Evolutionary conservation across 2,329 filamentous ascomycete species (phyloP).

Genomic region (Sporothrix brunneoviolacea): DNA sequence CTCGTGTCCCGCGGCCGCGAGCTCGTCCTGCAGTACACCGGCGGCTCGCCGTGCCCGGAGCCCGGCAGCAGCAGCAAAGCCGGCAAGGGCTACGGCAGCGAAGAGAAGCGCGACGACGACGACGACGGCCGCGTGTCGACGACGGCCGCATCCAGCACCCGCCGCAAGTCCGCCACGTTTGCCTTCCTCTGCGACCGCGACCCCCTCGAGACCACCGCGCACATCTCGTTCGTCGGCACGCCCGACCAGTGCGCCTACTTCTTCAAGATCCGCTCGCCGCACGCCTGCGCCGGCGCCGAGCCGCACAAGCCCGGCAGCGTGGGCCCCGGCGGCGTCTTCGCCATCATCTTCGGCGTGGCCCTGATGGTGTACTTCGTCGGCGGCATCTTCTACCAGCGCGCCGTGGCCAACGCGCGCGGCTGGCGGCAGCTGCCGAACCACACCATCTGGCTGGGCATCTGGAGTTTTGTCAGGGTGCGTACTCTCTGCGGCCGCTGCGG

Average conservation of each 20-base stretch:
- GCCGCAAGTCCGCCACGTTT: constrained; percentile 76
- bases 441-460: constrained; percentile 81
- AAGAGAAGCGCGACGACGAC: constrained; percentile 19
- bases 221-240: constrained; percentile 78
- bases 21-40: constrained; percentile 68
- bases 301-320: constrained; percentile 66
- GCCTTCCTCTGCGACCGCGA: constrained; percentile 91
- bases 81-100: constrained; percentile 27
- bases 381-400: constrained; percentile 91
- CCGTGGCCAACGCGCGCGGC: constrained; percentile 86
- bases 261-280: constrained; percentile 82
- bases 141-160: constrained; percentile 18
- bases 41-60: constrained; percentile 66
- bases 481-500: constrained; percentile 9
- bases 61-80: constrained; percentile 24
- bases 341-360: constrained; percentile 71
- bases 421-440: constrained; percentile 97
- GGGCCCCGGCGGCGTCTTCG: constrained; percentile 72
- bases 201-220: constrained; percentile 58
- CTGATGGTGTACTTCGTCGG: constrained; percentile 85
- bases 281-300: constrained; percentile 65
- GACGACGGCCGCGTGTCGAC: background rate
- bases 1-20: constrained; percentile 61
- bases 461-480: constrained; percentile 74
- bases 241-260: constrained; percentile 92